A percentile compares a stretch with the other conserved stretches of the same genome.
phyloP scores from a whole-genome alignment of 305 asterid genomes.

The Fraxinus xanthoxyloides region DNA sequence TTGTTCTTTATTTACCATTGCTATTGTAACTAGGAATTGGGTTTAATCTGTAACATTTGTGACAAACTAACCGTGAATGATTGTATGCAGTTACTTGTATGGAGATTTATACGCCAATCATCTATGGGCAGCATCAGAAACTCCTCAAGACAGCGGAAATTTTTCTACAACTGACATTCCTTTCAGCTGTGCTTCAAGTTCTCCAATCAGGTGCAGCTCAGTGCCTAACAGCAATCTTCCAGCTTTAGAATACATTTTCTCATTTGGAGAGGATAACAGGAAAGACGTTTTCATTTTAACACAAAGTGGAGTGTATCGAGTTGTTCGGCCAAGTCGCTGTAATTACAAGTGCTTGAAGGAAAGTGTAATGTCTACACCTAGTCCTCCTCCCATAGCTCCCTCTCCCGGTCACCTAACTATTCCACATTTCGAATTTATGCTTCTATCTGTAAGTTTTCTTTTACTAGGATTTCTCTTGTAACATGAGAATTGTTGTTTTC shows the following conservation, averaged over 20 bases:
- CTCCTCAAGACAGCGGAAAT: constrained; percentile 74
- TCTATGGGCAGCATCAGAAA: constrained; percentile 83
- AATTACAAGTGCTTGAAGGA: constrained; percentile 65
- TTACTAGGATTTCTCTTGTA: constrained; percentile 37
- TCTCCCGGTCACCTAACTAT: constrained; percentile 33
- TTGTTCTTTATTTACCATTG: background rate
- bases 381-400: constrained; percentile 38
- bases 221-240: constrained; percentile 73
- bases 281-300: constrained; percentile 68
- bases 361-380: constrained; percentile 27
- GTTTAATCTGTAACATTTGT: background rate
- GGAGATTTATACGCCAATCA: constrained; percentile 79
- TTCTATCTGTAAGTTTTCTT: constrained; percentile 35
- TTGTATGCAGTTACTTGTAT: constrained; percentile 68
- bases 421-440: constrained; percentile 28
- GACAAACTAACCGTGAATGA: background rate
- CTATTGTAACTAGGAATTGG: background rate
- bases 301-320: constrained; percentile 67
- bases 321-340: constrained; percentile 79
- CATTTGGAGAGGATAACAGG: constrained; percentile 82
- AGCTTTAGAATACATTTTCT: constrained; percentile 72
- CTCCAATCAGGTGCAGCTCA: constrained; percentile 70
- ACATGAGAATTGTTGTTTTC: background rate
- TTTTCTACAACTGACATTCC: constrained; percentile 55
- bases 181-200: constrained; percentile 78